A percentile compares a stretch with the other conserved stretches of the same genome.
Evolutionary conservation across 2,329 filamentous ascomycete genomes (phyloP).

Genomic region (Claviceps sp.): DNA sequence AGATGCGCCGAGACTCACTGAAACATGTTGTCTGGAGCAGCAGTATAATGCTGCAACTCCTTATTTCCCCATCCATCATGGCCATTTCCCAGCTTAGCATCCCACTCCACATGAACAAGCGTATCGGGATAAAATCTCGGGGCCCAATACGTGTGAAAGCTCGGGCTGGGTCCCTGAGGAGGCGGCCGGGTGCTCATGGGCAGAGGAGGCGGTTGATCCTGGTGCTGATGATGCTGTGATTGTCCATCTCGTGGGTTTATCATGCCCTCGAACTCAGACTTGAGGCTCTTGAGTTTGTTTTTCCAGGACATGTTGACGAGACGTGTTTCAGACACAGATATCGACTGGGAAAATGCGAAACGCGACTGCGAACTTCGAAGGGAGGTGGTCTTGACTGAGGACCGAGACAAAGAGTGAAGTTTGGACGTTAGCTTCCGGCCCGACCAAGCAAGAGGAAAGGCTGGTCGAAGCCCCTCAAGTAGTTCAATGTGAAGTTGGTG

Average conservation of each 20-base stretch:
- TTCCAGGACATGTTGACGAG: conserved; percentile 20
- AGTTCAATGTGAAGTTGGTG: too few species aligned
- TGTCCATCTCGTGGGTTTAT: conserved; percentile 15
- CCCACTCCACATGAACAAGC: conserved; percentile 36
- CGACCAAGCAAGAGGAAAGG: too few species aligned
- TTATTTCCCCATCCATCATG: conserved; percentile 50
- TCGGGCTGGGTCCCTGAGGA: conserved; percentile 7
- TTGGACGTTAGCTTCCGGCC: too few species aligned
- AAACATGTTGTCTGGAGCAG: conserved; percentile 36
- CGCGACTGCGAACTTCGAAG: too few species aligned
- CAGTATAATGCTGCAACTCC: conserved; percentile 44
- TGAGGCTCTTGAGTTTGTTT: conserved; percentile 24
- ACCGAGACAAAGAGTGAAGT: too few species aligned
- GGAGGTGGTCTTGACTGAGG: too few species aligned
- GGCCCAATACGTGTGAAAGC: conserved; percentile 32
- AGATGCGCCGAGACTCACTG: conserved; percentile 20
- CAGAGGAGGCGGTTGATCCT: conserved; percentile 6
- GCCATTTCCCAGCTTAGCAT: conserved; percentile 39
- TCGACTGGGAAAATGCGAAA: not conserved
- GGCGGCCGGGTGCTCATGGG: conserved; percentile 9
- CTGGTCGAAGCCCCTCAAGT: too few species aligned
- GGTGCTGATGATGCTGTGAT: not conserved
- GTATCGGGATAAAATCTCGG: conserved; percentile 33
- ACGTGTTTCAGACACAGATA: too few species aligned
- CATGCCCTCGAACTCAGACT: conserved; percentile 24